These are phyloP conservation scores for Microbotryum silenes-acaulis DNA, from an alignment of 1,284 basidiomycete genomes.

Conservation along the genomic window DNA sequence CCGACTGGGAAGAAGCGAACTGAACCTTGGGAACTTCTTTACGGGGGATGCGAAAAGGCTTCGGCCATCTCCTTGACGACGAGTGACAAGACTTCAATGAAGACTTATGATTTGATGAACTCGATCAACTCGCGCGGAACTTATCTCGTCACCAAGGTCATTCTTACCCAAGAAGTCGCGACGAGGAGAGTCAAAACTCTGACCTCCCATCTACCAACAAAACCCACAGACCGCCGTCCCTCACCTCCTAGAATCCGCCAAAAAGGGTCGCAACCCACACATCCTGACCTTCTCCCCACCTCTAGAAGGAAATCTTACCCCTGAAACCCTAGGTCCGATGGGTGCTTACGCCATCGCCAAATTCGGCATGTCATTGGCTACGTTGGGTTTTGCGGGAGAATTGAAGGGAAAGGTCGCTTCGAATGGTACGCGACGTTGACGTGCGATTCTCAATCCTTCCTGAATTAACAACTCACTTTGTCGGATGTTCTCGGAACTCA, in stretches of 20 bases:
- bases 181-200: background rate
- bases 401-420: constrained; percentile 31
- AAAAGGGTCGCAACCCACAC: constrained; percentile 34
- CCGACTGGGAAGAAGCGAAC: background rate
- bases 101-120: constrained; percentile 34
- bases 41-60: constrained; percentile 12
- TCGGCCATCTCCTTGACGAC: constrained; percentile 38
- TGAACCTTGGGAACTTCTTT: background rate
- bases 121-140: constrained; percentile 37
- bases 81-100: constrained; percentile 30
- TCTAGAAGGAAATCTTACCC: constrained; percentile 29
- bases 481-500: background rate
- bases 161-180: background rate
- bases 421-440: constrained; percentile 37
- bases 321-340: constrained; percentile 14
- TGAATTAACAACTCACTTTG: background rate
- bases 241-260: constrained; percentile 33
- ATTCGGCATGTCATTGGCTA: constrained; percentile 37
- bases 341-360: constrained; percentile 38
- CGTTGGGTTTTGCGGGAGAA: constrained; percentile 37
- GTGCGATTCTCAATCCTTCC: constrained; percentile 35
- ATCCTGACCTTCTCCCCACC: constrained; percentile 39
- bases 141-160: constrained; percentile 32
- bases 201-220: too few relatives aligned
- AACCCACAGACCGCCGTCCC: constrained; percentile 34